Percentiles rank a stretch among this genome's conserved stretches.
These are phyloP conservation scores for Hansenula lynferdii DNA, from an alignment of 1,139 yeast genomes.

Conservation along the genomic window DNA sequence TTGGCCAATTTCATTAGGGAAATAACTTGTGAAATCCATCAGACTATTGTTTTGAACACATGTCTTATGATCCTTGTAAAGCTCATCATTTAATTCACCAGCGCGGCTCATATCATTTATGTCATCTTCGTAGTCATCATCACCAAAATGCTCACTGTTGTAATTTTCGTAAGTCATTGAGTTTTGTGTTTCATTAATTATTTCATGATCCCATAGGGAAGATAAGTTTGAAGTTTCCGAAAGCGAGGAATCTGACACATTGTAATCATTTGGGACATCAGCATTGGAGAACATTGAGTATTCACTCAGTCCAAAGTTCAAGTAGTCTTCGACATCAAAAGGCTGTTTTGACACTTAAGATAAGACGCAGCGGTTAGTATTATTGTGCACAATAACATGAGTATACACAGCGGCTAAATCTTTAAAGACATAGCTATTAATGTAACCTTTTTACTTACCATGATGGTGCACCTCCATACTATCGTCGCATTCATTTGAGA, in stretches of 20 bases:
- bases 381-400: not conserved
- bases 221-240: not conserved
- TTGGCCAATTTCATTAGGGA: not conserved
- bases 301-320: conserved; percentile 19
- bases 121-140: not conserved
- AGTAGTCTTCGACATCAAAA: conserved; percentile 20
- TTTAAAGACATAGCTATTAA: too few species aligned
- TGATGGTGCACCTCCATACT: not conserved
- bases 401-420: not conserved
- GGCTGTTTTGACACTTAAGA: conserved; percentile 14
- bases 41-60: too few species aligned
- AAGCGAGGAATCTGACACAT: not conserved
- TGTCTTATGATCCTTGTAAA: not conserved
- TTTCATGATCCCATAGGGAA: not conserved
- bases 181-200: not conserved
- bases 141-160: not conserved
- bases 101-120: conserved; percentile 1
- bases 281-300: conserved; percentile 15
- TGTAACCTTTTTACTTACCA: too few species aligned
- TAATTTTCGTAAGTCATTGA: not conserved
- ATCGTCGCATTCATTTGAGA: not conserved
- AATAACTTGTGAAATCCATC: too few species aligned
- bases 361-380: not conserved
- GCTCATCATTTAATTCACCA: not conserved
- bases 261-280: conserved; percentile 16